Percentiles rank a stretch among this genome's conserved stretches.
Evolutionary conservation across 371 early-diverging fungal genomes (phyloP).

Genomic region (Modicella reniformis): DNA sequence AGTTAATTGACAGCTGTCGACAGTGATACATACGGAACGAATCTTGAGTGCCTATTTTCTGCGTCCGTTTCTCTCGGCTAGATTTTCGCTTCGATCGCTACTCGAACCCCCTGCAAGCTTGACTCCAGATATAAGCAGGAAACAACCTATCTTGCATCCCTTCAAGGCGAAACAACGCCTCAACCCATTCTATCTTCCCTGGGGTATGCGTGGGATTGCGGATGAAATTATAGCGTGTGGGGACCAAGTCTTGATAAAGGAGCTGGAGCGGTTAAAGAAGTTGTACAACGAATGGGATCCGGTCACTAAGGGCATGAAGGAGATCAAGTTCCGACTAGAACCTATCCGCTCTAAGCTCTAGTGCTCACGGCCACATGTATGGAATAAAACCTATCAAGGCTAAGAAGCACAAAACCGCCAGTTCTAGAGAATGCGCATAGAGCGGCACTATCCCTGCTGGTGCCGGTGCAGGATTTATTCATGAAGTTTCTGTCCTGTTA

Average conservation of each 20-base stretch:
- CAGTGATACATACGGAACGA: neutral
- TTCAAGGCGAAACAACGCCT: constrained; percentile 67
- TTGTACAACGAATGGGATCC: constrained; percentile 87
- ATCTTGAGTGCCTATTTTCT: neutral
- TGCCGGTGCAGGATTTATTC: constrained; percentile 1
- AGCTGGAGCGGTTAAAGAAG: constrained; percentile 66
- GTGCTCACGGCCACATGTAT: neutral
- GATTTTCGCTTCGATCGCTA: constrained; percentile 51
- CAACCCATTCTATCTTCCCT: constrained; percentile 90
- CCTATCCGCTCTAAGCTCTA: constrained; percentile 63
- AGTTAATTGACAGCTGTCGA: neutral
- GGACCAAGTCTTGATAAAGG: constrained; percentile 63
- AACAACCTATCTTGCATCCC: constrained; percentile 48
- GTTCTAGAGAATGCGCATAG: neutral
- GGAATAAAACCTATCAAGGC: no score
- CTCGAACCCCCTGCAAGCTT: constrained; percentile 50
- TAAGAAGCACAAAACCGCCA: neutral
- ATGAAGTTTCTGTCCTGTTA: neutral
- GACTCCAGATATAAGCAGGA: constrained; percentile 23
- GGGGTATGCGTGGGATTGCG: constrained; percentile 87
- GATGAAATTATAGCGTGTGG: constrained; percentile 71
- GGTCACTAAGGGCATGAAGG: constrained; percentile 72
- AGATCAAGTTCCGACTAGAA: constrained; percentile 87
- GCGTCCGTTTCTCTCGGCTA: constrained; percentile 7
- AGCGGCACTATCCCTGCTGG: neutral